Conservation (phyloP, 2,329 filamentous ascomycete species). For the Aspergillus flavus region DNA sequence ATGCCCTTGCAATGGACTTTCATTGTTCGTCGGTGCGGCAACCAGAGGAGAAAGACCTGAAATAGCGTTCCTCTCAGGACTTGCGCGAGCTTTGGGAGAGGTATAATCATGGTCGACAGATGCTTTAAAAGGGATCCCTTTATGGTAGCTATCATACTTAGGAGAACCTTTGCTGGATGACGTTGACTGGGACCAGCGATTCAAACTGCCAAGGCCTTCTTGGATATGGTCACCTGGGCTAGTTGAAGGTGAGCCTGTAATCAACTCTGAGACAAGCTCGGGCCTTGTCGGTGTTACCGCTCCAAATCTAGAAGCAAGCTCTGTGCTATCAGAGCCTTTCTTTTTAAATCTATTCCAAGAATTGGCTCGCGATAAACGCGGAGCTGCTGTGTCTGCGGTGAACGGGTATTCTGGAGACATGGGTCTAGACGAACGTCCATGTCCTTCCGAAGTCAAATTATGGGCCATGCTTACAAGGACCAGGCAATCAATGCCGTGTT, state of each 20-base stretch:
- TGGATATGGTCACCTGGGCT: conserved; percentile 31
- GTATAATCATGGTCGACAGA: conserved; percentile 25
- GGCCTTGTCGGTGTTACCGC: conserved; percentile 12
- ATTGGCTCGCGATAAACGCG: conserved; percentile 2
- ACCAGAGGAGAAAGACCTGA: conserved; percentile 7
- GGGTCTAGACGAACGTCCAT: conserved; percentile 4
- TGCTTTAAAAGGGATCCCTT: conserved; percentile 25
- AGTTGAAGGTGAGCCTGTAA: conserved; percentile 13
- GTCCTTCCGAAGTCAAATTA: conserved; percentile 1
- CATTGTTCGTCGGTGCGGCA: conserved; percentile 7
- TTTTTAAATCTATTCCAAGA: neutral
- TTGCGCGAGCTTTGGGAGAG: conserved; percentile 19
- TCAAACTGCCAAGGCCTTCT: conserved; percentile 54
- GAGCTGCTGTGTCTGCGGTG: neutral
- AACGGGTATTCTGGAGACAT: neutral
- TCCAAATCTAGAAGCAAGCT: conserved; percentile 4
- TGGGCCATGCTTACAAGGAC: conserved; percentile 5
- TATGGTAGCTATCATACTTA: conserved; percentile 25
- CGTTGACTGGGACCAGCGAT: conserved; percentile 63
- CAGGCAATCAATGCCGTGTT: neutral
- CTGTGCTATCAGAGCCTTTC: neutral
- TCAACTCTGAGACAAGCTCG: conserved; percentile 1
- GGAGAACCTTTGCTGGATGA: conserved; percentile 48
- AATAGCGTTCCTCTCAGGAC: conserved; percentile 13
- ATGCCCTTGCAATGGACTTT: conserved; percentile 1